Conservation (phyloP, 345 rosid genomes). For the Camelina hispida region DNA sequence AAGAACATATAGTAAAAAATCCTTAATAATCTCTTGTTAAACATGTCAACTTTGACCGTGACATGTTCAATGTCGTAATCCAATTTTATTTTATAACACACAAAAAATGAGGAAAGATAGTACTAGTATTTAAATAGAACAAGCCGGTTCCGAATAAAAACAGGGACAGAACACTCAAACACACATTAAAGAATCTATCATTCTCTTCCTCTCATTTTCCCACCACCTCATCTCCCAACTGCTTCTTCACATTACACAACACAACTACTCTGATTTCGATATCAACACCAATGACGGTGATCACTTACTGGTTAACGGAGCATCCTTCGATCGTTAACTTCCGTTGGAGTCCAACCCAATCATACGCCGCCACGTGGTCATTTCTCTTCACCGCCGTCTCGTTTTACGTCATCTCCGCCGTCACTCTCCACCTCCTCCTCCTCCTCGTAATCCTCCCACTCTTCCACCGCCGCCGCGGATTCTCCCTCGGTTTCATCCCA, state of each 20-base stretch:
- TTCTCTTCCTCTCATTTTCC: neutral
- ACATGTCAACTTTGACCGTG: conserved; percentile 34
- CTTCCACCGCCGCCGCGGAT: conserved; percentile 51
- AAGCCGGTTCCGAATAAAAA: conserved; percentile 3
- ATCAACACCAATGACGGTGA: conserved; percentile 25
- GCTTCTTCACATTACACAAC: conserved; percentile 18
- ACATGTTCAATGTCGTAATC: conserved; percentile 25
- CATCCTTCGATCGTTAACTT: conserved; percentile 82
- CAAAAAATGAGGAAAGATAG: conserved; percentile 6
- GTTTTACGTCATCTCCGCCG: conserved; percentile 56
- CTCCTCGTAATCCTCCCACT: conserved; percentile 45
- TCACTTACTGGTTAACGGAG: conserved; percentile 60
- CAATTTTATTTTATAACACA: conserved; percentile 1
- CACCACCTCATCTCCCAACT: conserved; percentile 8
- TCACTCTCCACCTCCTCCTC: conserved; percentile 60
- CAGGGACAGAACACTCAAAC: conserved; percentile 16
- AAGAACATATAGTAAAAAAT: too few relatives aligned
- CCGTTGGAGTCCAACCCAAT: conserved; percentile 80
- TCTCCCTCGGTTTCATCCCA: conserved; percentile 85
- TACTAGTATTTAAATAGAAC: conserved; percentile 17
- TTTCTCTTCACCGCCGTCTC: conserved; percentile 71
- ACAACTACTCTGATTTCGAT: conserved; percentile 25
- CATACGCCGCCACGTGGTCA: conserved; percentile 92
- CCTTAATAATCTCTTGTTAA: neutral
- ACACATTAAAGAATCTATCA: conserved; percentile 10